Base-by-base conservation (phyloP, 169 alveolate species). In the Cryptosporidium viatorum region DNA sequence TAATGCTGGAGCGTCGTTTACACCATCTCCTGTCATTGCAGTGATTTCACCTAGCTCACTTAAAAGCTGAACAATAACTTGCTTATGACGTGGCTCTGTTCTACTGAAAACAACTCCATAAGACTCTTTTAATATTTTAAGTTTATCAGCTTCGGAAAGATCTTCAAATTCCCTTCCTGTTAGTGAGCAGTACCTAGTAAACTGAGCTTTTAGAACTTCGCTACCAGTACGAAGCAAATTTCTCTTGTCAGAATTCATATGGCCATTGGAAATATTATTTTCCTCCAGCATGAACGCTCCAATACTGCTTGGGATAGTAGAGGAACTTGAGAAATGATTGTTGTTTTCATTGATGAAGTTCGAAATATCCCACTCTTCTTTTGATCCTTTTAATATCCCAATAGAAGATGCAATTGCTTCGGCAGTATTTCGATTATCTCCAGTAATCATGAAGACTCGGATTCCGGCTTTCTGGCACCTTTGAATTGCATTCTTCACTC, bases 1-100 rank as follows among this genome's bases (percentile, higher is more conserved):
- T 55, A 98, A 86, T 1, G 99, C 99, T 12, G 99, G 99, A 18
- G 99, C 99, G 91, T 99, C 99, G 93, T 99, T 99, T 26, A 98
- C 99, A 26, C 99, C 99, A 93, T 99, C 99, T 7, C 99, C 99
- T 65, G 99, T 97, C 99, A 97, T 96, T 23, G 99, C 99, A 21
- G 97, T 97, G 12, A 98, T 97, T 91, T 97, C 98, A 41, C 99
- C 99, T 73, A 97, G 69, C 71, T 94, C 96, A 93, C 95, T 96
- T 68, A 99, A 93, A 35, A 97, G 91, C 69, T 96, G 93, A 16
- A 99, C 99, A 35, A 99, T 95, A 35, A 95, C 96, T 92, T 98
- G 98, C 93, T 99, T 99, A 94, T 98, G 99, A 84, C 96, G 92
- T 51, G 99, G 99, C 86, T 98, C 99, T 7, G 99, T 98, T 91